These are phyloP conservation scores for Thalassiosira hispida DNA, from an alignment of 352 stramenopile species.

Conservation along the genomic window DNA sequence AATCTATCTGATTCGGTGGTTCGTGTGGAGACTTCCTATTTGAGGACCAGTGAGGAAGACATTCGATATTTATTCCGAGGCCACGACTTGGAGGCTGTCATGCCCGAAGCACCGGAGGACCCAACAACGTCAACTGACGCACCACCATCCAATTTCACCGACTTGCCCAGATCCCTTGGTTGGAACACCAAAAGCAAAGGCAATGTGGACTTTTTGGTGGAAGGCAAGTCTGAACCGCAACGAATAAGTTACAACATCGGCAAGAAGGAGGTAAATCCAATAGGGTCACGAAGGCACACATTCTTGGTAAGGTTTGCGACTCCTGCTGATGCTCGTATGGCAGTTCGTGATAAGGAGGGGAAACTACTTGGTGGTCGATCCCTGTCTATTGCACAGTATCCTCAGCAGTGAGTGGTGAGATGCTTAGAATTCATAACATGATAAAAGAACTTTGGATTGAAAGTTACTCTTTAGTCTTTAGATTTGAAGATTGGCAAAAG, in stretches of 20 bases:
- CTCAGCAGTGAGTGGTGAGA: background rate
- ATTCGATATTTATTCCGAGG: conserved; percentile 52
- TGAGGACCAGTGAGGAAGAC: conserved; percentile 33
- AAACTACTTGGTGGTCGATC: background rate
- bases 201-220: conserved; percentile 35
- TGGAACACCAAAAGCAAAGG: conserved; percentile 27
- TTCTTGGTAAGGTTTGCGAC: conserved; percentile 56
- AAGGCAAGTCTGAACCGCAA: conserved; percentile 5
- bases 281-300: conserved; percentile 11
- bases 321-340: conserved; percentile 49
- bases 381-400: conserved; percentile 26
- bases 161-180: conserved; percentile 27
- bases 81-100: conserved; percentile 43
- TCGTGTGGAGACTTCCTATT: conserved; percentile 35
- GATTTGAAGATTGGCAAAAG: background rate
- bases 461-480: too few relatives aligned
- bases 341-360: conserved; percentile 37
- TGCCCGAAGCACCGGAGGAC: background rate
- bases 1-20: conserved; percentile 57
- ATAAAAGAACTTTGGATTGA: too few relatives aligned
- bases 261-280: background rate
- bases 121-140: too few relatives aligned
- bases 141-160: conserved; percentile 2
- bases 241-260: background rate
- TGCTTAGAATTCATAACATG: background rate